Base-by-base conservation (phyloP, 2,329 filamentous ascomycete genomes). In the Exophiala dermatitidis region DNA sequence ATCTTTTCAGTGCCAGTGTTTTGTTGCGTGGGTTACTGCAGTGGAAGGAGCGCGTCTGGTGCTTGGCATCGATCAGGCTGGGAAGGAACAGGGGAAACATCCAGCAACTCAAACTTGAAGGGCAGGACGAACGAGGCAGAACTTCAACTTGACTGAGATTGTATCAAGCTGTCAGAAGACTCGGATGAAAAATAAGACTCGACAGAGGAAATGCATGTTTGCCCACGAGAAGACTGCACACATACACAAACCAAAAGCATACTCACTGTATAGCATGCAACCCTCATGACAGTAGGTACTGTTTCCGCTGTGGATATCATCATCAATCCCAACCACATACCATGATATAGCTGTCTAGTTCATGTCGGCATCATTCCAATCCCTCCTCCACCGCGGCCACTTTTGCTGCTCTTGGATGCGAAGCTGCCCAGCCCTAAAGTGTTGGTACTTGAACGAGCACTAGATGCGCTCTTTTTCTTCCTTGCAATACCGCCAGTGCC, bases 301-400 rank as follows among this genome's bases (percentile, higher is more conserved):
- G 38, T 28, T 28, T 5, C 3, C 12, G 12, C 38, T 41, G 38
- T 26, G 3, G 19, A 41, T 41, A 41, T 32, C 10, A 4, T 45
- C 42, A 1, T 32, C 26, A n/a, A 38, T 38, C 32, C 19, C 33
- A 5, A 48, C 38, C 8, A 7, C 42, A 40, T 31, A 38, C n/a
- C 26, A 26, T 19, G 8, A 10, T 45, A 8, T 41, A 19, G n/a
- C 5, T 44, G 19, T 19, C 19, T 44, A 10, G 7, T 41, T 67
- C 56, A 70, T 26, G 62, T 66, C 10, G 69, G 69, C 69, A 71
- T 71, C 66, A 70, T 67, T 28, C 64, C 65, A 56, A 71, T 71
- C 36, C 65, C 63, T 33, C 60, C 61, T 12, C 53, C 59, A 43
- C 53, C 56, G 12, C 59, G 38, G 33, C 42, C 48, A 30, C 30